Evolutionary conservation across 2,329 filamentous ascomycete species (phyloP).

Genomic region (Helminthosporium solani): DNA sequence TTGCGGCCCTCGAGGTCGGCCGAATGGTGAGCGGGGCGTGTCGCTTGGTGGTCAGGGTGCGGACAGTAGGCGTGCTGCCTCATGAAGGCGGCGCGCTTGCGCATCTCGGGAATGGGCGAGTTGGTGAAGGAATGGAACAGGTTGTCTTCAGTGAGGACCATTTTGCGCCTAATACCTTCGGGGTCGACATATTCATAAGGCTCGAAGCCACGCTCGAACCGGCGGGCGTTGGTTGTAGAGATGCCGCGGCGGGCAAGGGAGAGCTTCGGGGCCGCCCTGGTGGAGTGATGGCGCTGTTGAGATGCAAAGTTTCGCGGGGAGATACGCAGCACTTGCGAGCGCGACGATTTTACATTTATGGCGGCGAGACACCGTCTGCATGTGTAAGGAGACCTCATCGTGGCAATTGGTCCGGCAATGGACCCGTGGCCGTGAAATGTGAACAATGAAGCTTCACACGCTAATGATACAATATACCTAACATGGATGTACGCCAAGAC

Average conservation of each 20-base stretch:
- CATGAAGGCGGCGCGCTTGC: conserved; percentile 85
- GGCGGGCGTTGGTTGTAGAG: conserved; percentile 32
- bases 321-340: conserved; percentile 30
- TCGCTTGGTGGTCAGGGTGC: conserved; percentile 81
- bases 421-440: no score
- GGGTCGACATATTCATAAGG: conserved; percentile 40
- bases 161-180: conserved; percentile 34
- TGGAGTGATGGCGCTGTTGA: conserved; percentile 33
- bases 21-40: conserved; percentile 65
- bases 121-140: conserved; percentile 91
- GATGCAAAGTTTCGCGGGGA: conserved; percentile 24
- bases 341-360: conserved; percentile 35
- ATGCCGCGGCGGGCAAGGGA: conserved; percentile 28
- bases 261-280: conserved; percentile 30
- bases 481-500: conserved; percentile 21
- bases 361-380: conserved; percentile 43
- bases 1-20: conserved; percentile 65
- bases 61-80: conserved; percentile 91
- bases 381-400: conserved; percentile 44
- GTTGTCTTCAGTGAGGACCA: conserved; percentile 68
- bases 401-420: conserved; percentile 17
- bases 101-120: conserved; percentile 86
- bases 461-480: conserved; percentile 14
- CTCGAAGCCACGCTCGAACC: conserved; percentile 33
- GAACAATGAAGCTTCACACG: conserved; percentile 5